Base-by-base conservation (phyloP, 108 stramenopile genomes). In the Cyclostephanos invisitatus region DNA sequence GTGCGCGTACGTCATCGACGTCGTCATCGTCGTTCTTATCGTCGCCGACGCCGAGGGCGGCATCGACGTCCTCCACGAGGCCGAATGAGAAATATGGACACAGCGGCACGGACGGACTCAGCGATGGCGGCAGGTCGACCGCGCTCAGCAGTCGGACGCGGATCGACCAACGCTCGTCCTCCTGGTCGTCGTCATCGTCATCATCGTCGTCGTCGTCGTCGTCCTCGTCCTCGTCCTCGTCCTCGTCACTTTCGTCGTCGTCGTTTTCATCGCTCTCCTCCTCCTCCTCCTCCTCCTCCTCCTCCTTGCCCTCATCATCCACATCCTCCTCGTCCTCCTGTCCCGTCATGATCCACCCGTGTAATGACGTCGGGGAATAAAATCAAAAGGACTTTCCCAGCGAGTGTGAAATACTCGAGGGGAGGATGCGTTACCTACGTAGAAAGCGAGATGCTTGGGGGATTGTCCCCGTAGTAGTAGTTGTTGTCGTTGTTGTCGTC, bases 11-110 rank as follows among this genome's bases (percentile, higher is more conserved):
- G 18, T 28, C 36, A 5, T 36, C 62, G 17, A 29, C 78, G 55
- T 67, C n/a, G n/a, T 47, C 47, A 14, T 18, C 25, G 5, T 54
- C n/a, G 21, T 32, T 21, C 21, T 9, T 46, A 35, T 11, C 72
- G 46, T 62, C 56, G 10, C 27, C 25, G 17, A 27, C 29, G 17
- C n/a, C 56, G 15, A 57, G 29, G 28, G 56, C 56, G 28, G 56
- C 56, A 37, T 36, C 35, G 62, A 64, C 54, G 36, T 76, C 74
- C 46, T 70, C 68, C 27, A 88, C 83, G 59, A 91, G 73, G 2
- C 92, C 90, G 42, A 90, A 62, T 46, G 89, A 85, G 46, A 94
- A 68, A 29, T 89, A 85, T 0, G 92, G 92, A 67, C 89, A 91
- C 1, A 94, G 75, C 0, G 92, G 92, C 12, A 86, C 74, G 50